Percentiles rank a stretch among this genome's conserved stretches.
phyloP scores from a whole-genome alignment of 2,329 filamentous ascomycete species.

The Sclerotinia minor region DNA sequence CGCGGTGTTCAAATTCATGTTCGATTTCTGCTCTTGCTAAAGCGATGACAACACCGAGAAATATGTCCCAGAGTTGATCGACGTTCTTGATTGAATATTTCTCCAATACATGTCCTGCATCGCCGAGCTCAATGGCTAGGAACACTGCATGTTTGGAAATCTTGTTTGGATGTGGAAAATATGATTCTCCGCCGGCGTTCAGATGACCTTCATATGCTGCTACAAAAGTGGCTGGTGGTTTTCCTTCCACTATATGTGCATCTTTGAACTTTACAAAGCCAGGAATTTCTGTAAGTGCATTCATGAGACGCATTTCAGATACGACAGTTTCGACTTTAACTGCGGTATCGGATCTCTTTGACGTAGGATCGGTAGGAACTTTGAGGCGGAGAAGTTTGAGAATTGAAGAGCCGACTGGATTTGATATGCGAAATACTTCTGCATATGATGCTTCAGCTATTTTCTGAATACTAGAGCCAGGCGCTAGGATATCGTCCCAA shows the following conservation, averaged over 20 bases:
- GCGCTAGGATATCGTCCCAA: slow-evolving; percentile 60
- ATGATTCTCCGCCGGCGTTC: slow-evolving; percentile 45
- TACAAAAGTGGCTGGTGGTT: slow-evolving; percentile 53
- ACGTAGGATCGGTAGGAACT: slow-evolving; percentile 30
- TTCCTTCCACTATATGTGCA: slow-evolving; percentile 59
- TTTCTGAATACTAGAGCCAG: slow-evolving; percentile 56
- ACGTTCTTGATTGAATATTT: slow-evolving; percentile 53
- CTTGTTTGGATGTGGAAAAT: slow-evolving; percentile 61
- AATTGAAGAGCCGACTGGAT: slow-evolving; percentile 60
- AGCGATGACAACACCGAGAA: slow-evolving; percentile 60
- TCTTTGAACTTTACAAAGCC: slow-evolving; percentile 68
- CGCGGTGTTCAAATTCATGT: slow-evolving; percentile 64
- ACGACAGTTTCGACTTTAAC: slow-evolving; percentile 49
- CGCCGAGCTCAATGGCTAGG: slow-evolving; percentile 62
- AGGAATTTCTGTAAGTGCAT: slow-evolving; percentile 63
- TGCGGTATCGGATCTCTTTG: slow-evolving; percentile 30
- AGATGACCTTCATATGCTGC: slow-evolving; percentile 49
- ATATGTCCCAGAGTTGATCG: slow-evolving; percentile 62
- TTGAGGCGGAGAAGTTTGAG: slow-evolving; percentile 63
- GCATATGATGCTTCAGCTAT: slow-evolving; percentile 68
- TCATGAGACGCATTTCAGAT: slow-evolving; percentile 63
- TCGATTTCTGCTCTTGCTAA: slow-evolving; percentile 59
- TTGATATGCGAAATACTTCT: slow-evolving; percentile 64
- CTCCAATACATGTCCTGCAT: slow-evolving; percentile 61
- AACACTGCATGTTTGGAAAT: slow-evolving; percentile 60